Evolutionary conservation across 371 early-diverging fungal species (phyloP), one percentile per base, ranked within the genome.

Genomic region (Dichotomocladium elegans): DNA sequence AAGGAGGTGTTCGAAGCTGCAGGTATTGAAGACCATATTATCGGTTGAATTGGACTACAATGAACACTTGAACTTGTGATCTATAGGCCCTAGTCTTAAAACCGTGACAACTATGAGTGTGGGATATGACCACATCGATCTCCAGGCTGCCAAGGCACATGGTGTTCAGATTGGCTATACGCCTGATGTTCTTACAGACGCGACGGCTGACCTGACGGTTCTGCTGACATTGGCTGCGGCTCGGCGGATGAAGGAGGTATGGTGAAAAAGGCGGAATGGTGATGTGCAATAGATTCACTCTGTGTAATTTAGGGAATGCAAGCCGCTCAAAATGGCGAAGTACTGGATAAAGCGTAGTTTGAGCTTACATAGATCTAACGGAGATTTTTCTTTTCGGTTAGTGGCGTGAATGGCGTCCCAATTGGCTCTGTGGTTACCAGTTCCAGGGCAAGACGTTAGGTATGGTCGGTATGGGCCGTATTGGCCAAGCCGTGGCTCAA

Each of bases 161-260:
- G 70, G 73, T 6, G 58, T 91, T 40, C 51, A 57, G n/a, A 57
- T 95, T 9, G 94, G 94, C 5, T 77, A 88, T 57, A 94, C 95
- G 0, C 92, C 94, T n/a, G 89, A 86, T 54, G 93, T 93, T 1
- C 70, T 94, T 43, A 95, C 94, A 0, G 93, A 92, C 57, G 92
- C 93, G 0, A 88, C 89, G 1, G 95, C 94, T 7, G 94, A 94
- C 40, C 66, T 92, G 2, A 86, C 91, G 0, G 77, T 86, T 3
- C 74, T 86, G n/a, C 66, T 95, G 40, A 79, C 86, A 11, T 68
- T 95, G 35, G 83, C 85, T 19, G 87, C 89, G 0, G 72, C 84
- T 4, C 77, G 95, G 17, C 64, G 84, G 11, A 79, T 91, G 53
- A 82, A 82, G 28, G 81, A 83, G 54, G 85, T 21, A 33, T 35